phyloP scores from a whole-genome alignment of 352 stramenopile genomes.

The Pythium chondricola region DNA sequence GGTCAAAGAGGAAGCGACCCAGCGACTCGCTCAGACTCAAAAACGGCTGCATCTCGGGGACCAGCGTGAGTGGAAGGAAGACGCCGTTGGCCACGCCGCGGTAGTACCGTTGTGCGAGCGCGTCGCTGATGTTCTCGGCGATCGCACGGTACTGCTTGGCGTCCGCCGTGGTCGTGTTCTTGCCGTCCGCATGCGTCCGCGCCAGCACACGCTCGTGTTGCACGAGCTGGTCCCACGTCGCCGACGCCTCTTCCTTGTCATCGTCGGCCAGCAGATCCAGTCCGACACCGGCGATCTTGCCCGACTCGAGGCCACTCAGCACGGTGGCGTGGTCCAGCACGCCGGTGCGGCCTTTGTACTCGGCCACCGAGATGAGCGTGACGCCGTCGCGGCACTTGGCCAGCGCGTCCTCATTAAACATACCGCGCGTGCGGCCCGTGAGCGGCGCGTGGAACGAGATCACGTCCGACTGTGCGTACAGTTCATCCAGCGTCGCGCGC shows the following conservation, averaged over 20 bases:
- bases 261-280: constrained; percentile 62
- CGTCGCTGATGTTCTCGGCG: constrained; percentile 74
- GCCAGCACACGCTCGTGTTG: constrained; percentile 86
- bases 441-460: constrained; percentile 94
- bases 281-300: constrained; percentile 78
- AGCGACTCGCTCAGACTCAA: constrained; percentile 63
- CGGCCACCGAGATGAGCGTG: constrained; percentile 80
- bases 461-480: constrained; percentile 85
- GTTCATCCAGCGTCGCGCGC: constrained; percentile 44
- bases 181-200: constrained; percentile 86
- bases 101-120: constrained; percentile 60
- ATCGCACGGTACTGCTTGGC: constrained; percentile 67
- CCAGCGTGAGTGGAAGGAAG: constrained; percentile 72
- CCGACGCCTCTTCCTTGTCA: constrained; percentile 17
- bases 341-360: constrained; percentile 62
- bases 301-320: constrained; percentile 56
- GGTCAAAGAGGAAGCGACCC: constrained; percentile 61
- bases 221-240: constrained; percentile 61
- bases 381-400: constrained; percentile 88
- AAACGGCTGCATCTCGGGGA: constrained; percentile 81
- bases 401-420: constrained; percentile 80
- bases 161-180: constrained; percentile 70
- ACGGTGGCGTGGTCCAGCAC: constrained; percentile 81
- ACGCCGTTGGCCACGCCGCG: constrained; percentile 78
- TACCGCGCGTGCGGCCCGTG: constrained; percentile 87